These are phyloP conservation scores for Teunomyces barrocoloradensis DNA, from an alignment of 805 yeast genomes.

Conservation along the genomic window DNA sequence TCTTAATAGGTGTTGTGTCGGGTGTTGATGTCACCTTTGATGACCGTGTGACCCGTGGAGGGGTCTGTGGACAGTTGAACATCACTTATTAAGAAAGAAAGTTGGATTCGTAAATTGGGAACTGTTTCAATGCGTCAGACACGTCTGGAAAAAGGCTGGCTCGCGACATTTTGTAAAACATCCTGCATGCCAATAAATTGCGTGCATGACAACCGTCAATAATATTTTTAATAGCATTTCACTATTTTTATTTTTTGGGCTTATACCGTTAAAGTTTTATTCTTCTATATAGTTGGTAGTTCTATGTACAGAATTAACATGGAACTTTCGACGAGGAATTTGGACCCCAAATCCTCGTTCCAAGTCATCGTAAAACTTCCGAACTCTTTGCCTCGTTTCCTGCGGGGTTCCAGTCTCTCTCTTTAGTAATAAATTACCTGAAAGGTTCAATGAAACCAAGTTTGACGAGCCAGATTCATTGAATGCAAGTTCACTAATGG, in stretches of 20 bases:
- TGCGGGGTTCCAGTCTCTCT: constrained; percentile 6
- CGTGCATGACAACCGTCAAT: not conserved
- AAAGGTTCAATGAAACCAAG: constrained; percentile 17
- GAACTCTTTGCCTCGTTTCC: constrained; percentile 11
- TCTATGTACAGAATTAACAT: constrained; percentile 18
- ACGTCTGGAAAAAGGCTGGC: constrained; percentile 3
- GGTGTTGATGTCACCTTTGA: not conserved
- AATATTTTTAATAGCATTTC: not conserved
- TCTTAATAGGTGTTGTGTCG: constrained; percentile 1
- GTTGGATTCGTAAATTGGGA: not conserved
- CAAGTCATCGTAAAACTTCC: constrained; percentile 22
- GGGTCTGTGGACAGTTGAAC: constrained; percentile 4
- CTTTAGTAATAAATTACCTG: constrained; percentile 17
- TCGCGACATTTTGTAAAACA: not conserved
- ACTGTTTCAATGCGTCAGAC: constrained; percentile 1
- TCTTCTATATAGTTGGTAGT: not conserved
- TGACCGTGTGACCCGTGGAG: constrained; percentile 2
- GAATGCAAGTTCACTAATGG: constrained; percentile 3
- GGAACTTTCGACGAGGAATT: constrained; percentile 19
- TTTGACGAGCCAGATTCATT: constrained; percentile 3
- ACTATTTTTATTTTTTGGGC: not conserved
- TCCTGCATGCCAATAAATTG: not conserved
- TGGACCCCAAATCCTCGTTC: constrained; percentile 19
- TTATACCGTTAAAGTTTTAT: not conserved
- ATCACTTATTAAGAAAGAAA: not conserved